Evolutionary conservation across 345 rosid species (phyloP).

Genomic region (Citrus reticulata): DNA sequence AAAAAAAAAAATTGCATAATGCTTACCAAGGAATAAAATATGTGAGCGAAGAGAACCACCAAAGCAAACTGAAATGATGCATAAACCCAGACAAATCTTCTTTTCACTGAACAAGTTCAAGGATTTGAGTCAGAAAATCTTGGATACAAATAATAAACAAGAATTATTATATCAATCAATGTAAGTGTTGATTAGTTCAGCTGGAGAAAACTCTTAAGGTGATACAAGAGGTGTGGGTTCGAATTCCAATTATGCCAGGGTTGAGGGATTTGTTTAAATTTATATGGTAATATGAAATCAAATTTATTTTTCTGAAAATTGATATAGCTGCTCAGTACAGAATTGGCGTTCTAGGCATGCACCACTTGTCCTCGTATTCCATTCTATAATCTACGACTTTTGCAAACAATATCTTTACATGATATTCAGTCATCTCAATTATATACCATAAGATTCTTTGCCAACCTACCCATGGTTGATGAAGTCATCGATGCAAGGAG

Average conservation of each 20-base stretch:
- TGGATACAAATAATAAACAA: background rate
- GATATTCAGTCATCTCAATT: background rate
- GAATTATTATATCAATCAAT: background rate
- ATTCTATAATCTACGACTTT: background rate
- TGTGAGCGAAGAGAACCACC: constrained; percentile 81
- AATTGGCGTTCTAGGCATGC: background rate
- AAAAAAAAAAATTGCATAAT: background rate
- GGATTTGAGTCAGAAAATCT: constrained; percentile 13
- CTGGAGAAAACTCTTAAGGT: background rate
- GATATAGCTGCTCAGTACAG: background rate
- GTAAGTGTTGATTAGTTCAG: background rate
- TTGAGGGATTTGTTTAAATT: background rate
- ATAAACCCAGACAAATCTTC: constrained; percentile 87
- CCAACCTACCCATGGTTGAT: constrained; percentile 79
- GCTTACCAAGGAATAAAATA: constrained; percentile 82
- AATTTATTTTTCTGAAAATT: background rate
- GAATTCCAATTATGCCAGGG: background rate
- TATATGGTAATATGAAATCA: background rate
- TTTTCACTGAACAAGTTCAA: constrained; percentile 47
- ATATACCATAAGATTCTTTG: background rate
- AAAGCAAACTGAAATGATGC: constrained; percentile 77
- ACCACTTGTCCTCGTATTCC: background rate
- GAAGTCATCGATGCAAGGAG: constrained; percentile 84
- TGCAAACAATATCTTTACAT: background rate
- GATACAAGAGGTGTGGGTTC: too few relatives aligned